Evolutionary conservation across 1,139 yeast species (phyloP).

Genomic region (Taphrina confusa): DNA sequence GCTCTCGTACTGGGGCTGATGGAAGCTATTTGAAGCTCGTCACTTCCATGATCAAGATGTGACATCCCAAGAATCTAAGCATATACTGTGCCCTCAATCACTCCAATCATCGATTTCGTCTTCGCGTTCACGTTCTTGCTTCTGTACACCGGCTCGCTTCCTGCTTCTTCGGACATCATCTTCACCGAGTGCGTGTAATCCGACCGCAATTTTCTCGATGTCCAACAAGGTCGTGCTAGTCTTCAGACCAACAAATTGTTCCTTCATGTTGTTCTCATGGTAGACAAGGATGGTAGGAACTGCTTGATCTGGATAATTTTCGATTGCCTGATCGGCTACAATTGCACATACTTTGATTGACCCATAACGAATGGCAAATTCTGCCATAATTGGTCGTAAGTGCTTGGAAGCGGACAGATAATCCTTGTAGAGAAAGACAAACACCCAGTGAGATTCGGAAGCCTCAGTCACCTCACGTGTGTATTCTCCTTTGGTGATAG

Average conservation of each 20-base stretch:
- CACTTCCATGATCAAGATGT: too few species aligned
- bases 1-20: too few species aligned
- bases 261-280: conserved; percentile 50
- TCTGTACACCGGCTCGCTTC: conserved; percentile 17
- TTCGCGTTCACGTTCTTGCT: conserved; percentile 15
- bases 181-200: conserved; percentile 27
- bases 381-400: conserved; percentile 39
- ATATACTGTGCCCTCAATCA: conserved; percentile 14
- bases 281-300: conserved; percentile 89
- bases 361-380: conserved; percentile 61
- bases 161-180: conserved; percentile 30
- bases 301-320: conserved; percentile 81
- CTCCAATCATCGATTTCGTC: conserved; percentile 33
- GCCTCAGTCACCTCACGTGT: conserved; percentile 82
- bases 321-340: conserved; percentile 84
- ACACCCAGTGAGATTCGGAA: conserved; percentile 60
- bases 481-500: conserved; percentile 84
- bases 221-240: conserved; percentile 20
- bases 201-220: conserved; percentile 23
- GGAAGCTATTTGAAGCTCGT: too few species aligned
- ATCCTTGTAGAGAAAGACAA: conserved; percentile 62
- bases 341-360: conserved; percentile 91
- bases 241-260: conserved; percentile 33
- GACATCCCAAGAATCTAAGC: too few species aligned
- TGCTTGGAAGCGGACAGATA: conserved; percentile 37